Evolutionary conservation across 164 flowering plant genomes (phyloP), one percentile per base, ranked within the genome.

Genomic region (Vitis riparia): DNA sequence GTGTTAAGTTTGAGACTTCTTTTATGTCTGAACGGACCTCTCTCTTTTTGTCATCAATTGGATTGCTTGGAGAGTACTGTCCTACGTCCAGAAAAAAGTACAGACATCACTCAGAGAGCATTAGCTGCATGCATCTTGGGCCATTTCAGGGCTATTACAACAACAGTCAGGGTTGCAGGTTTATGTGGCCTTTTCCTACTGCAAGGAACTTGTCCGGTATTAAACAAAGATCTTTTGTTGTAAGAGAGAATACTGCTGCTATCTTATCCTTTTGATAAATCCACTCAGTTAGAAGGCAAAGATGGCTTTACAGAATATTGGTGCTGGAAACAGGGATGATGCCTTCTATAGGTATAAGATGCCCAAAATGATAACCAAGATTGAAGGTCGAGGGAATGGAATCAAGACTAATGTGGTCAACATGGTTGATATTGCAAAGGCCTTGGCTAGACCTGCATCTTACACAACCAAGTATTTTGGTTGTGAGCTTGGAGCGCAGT

Each of bases 311-410:
- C 97, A 91, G 69, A 93, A 93, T 70, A 93, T 93, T 69, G 98
- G 98, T 79, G 96, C 98, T 59, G 82, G 82, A 11, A 93, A 93
- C 86, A 83, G 85, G 7, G 96, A 91, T 82, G 98, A 93, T 89
- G 98, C 97, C 89, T 93, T 93, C 55, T 93, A 93, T 52, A 89
- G 98, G 89, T 91, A 91, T 68, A 93, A 91, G 87, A 93, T 93
- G 98, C 98, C 98, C 9, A 86, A 62, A 71, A 93, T 93, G 98
- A 76, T 91, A 1, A 93, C 98, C 37, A 91, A 93, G 76, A 89
- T 90, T 71, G 98, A 93, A 79, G 98, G 98, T 2, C 83, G 97
- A 49, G 98, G 97, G 5, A 93, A 93, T 84, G 98, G 98, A 80
- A 93, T 93, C 80, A 93, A 89, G 79, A 93, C 97, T 15, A 93